Conservation (phyloP, 352 stramenopile species). For the Globisporangium iwayamae region DNA sequence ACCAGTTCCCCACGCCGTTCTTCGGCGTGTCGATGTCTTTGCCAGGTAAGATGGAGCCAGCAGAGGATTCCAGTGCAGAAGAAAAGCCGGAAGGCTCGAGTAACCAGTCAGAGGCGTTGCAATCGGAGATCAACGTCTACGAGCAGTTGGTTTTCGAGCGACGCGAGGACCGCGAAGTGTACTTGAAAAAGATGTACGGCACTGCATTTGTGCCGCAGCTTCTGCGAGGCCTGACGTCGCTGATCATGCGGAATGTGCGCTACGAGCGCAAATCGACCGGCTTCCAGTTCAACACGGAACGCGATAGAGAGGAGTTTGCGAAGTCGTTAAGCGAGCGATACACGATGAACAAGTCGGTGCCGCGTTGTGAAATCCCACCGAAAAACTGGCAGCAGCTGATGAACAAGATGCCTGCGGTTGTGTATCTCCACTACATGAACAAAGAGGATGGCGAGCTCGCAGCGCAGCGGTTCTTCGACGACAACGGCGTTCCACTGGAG, state of each 20-base stretch:
- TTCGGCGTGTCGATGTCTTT: slow-evolving; percentile 21
- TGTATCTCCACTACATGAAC: slow-evolving; percentile 57
- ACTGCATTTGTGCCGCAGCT: slow-evolving; percentile 47
- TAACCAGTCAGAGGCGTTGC: neutral
- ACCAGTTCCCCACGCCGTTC: slow-evolving; percentile 21
- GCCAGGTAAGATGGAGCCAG: neutral
- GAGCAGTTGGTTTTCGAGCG: slow-evolving; percentile 38
- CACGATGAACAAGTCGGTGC: slow-evolving; percentile 43
- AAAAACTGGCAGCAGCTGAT: slow-evolving; percentile 55
- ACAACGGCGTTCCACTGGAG: slow-evolving; percentile 34
- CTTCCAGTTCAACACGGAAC: slow-evolving; percentile 57
- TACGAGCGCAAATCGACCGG: slow-evolving; percentile 59
- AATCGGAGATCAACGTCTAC: slow-evolving; percentile 27
- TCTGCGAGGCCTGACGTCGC: slow-evolving; percentile 33
- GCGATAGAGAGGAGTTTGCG: slow-evolving; percentile 50
- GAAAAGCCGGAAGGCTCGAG: neutral
- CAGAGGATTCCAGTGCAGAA: neutral
- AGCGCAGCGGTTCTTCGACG: slow-evolving; percentile 36
- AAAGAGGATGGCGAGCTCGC: slow-evolving; percentile 44
- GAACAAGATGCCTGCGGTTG: slow-evolving; percentile 23
- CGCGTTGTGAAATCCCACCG: slow-evolving; percentile 45
- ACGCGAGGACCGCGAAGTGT: slow-evolving; percentile 37
- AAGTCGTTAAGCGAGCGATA: slow-evolving; percentile 42
- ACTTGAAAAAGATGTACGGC: slow-evolving; percentile 52
- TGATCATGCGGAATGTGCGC: slow-evolving; percentile 41